phyloP scores from a whole-genome alignment of 208 protist genomes.

The Leptomonas pyrrhocoris region DNA sequence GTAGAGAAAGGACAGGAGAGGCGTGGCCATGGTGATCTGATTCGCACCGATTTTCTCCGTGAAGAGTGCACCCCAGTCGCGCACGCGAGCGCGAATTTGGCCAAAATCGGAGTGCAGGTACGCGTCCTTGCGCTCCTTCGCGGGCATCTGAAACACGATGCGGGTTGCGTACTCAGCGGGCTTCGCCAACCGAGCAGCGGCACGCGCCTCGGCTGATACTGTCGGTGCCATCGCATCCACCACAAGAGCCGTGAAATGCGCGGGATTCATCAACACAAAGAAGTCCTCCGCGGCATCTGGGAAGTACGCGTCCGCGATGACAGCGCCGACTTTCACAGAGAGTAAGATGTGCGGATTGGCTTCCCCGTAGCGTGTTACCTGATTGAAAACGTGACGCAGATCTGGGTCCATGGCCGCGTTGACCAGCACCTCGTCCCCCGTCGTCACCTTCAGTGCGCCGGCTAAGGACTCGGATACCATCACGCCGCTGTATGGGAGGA shows the following conservation, averaged over 20 bases:
- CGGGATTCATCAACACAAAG: slow-evolving; percentile 38
- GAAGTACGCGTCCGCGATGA: slow-evolving; percentile 22
- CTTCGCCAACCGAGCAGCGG: slow-evolving; percentile 8
- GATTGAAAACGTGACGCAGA: slow-evolving; percentile 22
- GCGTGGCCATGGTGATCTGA: slow-evolving; percentile 54
- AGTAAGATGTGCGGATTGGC: slow-evolving; percentile 31
- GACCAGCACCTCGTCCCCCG: slow-evolving; percentile 44
- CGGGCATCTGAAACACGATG: slow-evolving; percentile 54
- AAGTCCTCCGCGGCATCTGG: slow-evolving; percentile 23
- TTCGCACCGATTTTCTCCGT: slow-evolving; percentile 65
- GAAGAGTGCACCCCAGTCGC: slow-evolving; percentile 50
- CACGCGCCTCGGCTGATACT: slow-evolving; percentile 14
- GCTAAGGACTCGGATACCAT: neutral
- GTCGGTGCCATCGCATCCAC: slow-evolving; percentile 34
- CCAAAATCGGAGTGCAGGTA: slow-evolving; percentile 56
- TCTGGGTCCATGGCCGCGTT: slow-evolving; percentile 9
- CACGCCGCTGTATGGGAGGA: slow-evolving; percentile 4
- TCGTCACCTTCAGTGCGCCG: slow-evolving; percentile 5
- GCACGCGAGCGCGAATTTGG: slow-evolving; percentile 43
- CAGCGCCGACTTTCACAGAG: slow-evolving; percentile 22
- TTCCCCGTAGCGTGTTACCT: neutral
- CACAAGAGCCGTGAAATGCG: slow-evolving; percentile 26
- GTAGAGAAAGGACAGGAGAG: slow-evolving; percentile 66
- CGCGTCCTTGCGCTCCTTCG: slow-evolving; percentile 18
- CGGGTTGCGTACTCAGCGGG: slow-evolving; percentile 34